Percentiles rank a stretch among this genome's conserved stretches.
These are phyloP conservation scores for Chimonanthus praecox DNA, from an alignment of 164 flowering plant species.

Conservation along the genomic window DNA sequence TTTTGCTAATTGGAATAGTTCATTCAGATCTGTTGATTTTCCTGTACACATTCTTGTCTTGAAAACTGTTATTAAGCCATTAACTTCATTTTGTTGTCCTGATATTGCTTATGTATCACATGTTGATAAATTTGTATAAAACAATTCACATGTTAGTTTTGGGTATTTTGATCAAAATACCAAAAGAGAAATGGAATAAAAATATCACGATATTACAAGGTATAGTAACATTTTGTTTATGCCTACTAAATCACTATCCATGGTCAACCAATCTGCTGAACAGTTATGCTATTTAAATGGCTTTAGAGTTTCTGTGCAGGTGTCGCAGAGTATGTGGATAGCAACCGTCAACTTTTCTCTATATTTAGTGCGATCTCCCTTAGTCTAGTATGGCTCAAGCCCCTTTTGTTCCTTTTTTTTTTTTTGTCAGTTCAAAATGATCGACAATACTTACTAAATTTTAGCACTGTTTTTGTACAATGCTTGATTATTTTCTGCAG, in stretches of 20 bases:
- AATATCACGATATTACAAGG: neutral
- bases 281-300: neutral
- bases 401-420: neutral
- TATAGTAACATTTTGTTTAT: neutral
- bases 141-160: too few species aligned
- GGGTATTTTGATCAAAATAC: too few species aligned
- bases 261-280: too few species aligned
- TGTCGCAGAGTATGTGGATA: slow-evolving; percentile 57
- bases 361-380: slow-evolving; percentile 64
- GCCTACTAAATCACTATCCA: neutral
- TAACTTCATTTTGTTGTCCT: neutral
- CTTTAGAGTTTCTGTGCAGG: slow-evolving; percentile 22
- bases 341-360: slow-evolving; percentile 58
- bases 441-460: neutral
- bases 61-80: neutral
- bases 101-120: neutral
- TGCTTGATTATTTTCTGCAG: too few species aligned
- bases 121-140: neutral
- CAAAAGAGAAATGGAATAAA: neutral
- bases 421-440: neutral
- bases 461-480: too few species aligned
- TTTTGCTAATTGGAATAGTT: too few species aligned
- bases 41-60: too few species aligned
- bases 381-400: slow-evolving; percentile 51
- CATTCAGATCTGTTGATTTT: too few species aligned